Evolutionary conservation across 1,284 basidiomycete genomes (phyloP), one percentile per base, ranked within the genome.

Genomic region (Fomitopsis betulina): DNA sequence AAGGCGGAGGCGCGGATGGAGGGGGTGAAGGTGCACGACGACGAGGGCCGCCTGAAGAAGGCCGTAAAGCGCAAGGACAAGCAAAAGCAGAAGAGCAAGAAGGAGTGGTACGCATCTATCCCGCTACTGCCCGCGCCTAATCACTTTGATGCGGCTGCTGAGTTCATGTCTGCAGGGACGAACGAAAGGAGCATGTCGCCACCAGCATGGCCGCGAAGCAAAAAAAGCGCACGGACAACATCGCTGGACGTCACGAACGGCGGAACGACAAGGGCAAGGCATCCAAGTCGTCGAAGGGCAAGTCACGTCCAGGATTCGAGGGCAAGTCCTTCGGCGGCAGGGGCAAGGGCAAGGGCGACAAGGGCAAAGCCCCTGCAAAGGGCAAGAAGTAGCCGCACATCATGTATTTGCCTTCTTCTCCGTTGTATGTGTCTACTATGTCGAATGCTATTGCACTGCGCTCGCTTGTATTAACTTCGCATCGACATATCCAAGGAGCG

Each of bases 41-140:
- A 94, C 64, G 91, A 93, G 69, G 72, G 65, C 4, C 78, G 87
- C 52, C 72, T 98, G 65, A 95, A 94, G 78, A 96, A 96, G 76
- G 93, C 93, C 25, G 86, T 84, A 10, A 96, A 96, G 79, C 79
- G 91, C 71, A 87, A 90, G 66, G 94, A 96, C 74, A 95, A 95
- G 73, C 85, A 85, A 65, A 97, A 96, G 72, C 67, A 63, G 32
- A 94, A 92, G 78, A 86, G 85, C 61, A 90, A 90, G 71, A 89
- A 90, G 68, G 80, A 84, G 58, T 97, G 94, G 94, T 94, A 60
- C 53, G 42, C 19, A 51, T 23, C 27, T 21, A 59, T 56, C 25
- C 13, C 35, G 35, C 23, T 30, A 10, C 17, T n/a, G 0, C 25
- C n/a, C 39, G n/a, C n/a, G n/a, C n/a, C n/a, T n/a, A 42, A 19